phyloP scores from a whole-genome alignment of 352 stramenopile genomes.

The Pythium rhizo-oryzae region DNA sequence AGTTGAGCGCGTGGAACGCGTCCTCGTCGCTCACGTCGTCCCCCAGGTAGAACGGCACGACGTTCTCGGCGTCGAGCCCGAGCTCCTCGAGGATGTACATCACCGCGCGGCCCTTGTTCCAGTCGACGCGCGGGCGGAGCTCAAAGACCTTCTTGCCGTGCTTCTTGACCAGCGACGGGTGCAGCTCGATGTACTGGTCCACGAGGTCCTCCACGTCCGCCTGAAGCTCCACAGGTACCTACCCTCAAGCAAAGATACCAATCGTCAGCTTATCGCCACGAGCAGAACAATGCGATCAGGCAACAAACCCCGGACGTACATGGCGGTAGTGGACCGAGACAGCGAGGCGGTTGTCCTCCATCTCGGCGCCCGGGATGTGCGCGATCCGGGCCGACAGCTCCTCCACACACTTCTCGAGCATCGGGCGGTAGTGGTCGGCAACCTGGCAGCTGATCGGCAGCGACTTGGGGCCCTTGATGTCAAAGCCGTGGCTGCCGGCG shows the following conservation, averaged over 20 bases:
- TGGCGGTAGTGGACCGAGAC: conserved; percentile 83
- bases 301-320: conserved; percentile 28
- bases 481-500: conserved; percentile 79
- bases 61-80: conserved; percentile 58
- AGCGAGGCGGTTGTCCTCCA: conserved; percentile 81
- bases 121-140: conserved; percentile 73
- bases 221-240: conserved; percentile 33
- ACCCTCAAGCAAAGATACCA: too few relatives aligned
- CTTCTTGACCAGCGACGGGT: conserved; percentile 60
- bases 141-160: conserved; percentile 84
- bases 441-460: conserved; percentile 62
- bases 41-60: conserved; percentile 83
- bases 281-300: neutral
- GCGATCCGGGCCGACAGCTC: conserved; percentile 42
- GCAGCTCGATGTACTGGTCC: conserved; percentile 60
- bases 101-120: conserved; percentile 82
- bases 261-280: neutral
- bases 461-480: conserved; percentile 70
- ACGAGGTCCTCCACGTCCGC: conserved; percentile 88
- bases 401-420: conserved; percentile 44
- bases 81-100: conserved; percentile 74
- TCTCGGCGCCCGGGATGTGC: conserved; percentile 51
- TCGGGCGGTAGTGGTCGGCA: conserved; percentile 52
- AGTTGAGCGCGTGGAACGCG: conserved; percentile 60
- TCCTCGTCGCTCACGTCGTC: conserved; percentile 85